A percentile compares a stretch with the other conserved stretches of the same genome.
phyloP scores from a whole-genome alignment of 1,284 basidiomycete species.

The Rhodotorula glutinis region DNA sequence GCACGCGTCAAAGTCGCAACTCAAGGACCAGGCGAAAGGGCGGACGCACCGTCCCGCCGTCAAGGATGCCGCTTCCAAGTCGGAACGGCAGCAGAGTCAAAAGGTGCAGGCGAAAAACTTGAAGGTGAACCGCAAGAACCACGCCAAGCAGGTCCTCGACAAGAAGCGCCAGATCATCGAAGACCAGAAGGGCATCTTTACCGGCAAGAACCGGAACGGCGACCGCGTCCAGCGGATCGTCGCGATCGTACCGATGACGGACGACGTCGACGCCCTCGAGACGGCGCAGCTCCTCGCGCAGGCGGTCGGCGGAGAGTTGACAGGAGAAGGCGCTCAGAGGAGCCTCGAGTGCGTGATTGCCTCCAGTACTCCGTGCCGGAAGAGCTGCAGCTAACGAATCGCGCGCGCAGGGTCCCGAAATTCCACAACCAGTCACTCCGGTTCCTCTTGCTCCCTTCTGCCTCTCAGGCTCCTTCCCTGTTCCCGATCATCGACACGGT shows the following conservation, averaged over 20 bases:
- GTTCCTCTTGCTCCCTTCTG: constrained; percentile 24
- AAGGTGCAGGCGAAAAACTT: constrained; percentile 54
- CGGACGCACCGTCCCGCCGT: constrained; percentile 29
- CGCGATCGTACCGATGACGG: constrained; percentile 63
- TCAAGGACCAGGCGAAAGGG: constrained; percentile 37
- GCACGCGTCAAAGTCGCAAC: constrained; percentile 72
- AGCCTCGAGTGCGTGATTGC: constrained; percentile 32
- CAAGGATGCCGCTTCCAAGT: constrained; percentile 12
- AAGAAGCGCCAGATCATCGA: constrained; percentile 68
- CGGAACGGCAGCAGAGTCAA: constrained; percentile 16
- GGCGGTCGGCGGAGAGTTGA: constrained; percentile 60
- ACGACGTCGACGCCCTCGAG: constrained; percentile 60
- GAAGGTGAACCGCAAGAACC: constrained; percentile 68
- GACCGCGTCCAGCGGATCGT: constrained; percentile 52
- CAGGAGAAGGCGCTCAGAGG: constrained; percentile 48
- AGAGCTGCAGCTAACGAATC: too few relatives aligned
- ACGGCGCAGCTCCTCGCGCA: constrained; percentile 63
- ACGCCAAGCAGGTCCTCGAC: constrained; percentile 70
- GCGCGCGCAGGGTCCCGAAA: constrained; percentile 25
- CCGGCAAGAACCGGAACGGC: constrained; percentile 47
- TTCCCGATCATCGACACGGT: constrained; percentile 82
- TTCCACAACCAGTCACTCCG: constrained; percentile 37
- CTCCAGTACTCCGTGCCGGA: too few relatives aligned
- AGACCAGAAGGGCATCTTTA: constrained; percentile 50
- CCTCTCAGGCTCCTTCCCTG: constrained; percentile 46